phyloP scores from a whole-genome alignment of 2,329 filamentous ascomycete species.

The Neonectria neomacrospora region DNA sequence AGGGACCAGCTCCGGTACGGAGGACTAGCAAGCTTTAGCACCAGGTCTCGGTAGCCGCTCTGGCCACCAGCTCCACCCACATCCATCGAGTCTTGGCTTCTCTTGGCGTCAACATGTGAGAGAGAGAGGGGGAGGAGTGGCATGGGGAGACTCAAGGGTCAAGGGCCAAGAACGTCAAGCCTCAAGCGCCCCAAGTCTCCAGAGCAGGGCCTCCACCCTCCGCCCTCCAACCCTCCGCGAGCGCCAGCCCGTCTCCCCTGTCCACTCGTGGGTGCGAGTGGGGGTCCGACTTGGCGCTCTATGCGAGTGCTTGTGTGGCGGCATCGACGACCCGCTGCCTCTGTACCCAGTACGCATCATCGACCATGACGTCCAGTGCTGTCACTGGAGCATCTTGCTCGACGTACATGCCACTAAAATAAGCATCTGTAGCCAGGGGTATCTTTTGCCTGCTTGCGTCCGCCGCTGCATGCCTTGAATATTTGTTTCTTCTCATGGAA shows the following conservation, averaged over 20 bases:
- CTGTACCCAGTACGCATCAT: constrained; percentile 31
- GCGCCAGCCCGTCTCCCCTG: constrained; percentile 35
- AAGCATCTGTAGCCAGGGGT: constrained; percentile 42
- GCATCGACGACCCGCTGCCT: constrained; percentile 29
- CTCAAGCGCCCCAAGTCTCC: constrained; percentile 1
- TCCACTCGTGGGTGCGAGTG: constrained; percentile 40
- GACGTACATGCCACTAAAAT: constrained; percentile 41
- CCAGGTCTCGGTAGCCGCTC: constrained; percentile 12
- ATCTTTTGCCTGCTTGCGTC: constrained; percentile 25
- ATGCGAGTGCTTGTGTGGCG: constrained; percentile 42
- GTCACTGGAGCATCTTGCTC: constrained; percentile 35
- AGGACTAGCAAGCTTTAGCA: background rate
- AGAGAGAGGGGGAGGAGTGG: constrained; percentile 16
- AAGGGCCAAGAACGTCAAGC: background rate
- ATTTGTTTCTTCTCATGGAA: constrained; percentile 43
- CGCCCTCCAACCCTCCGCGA: constrained; percentile 5
- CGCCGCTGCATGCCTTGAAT: constrained; percentile 32
- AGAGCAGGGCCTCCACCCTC: background rate
- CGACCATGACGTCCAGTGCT: constrained; percentile 13
- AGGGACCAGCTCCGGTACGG: background rate
- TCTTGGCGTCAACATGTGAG: constrained; percentile 32
- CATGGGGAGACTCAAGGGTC: background rate
- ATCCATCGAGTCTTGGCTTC: background rate
- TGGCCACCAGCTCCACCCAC: background rate
- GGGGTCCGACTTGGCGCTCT: constrained; percentile 40